Base-by-base conservation (phyloP, 768 basidiomycete genomes). In the Mycena albidolilacea region DNA sequence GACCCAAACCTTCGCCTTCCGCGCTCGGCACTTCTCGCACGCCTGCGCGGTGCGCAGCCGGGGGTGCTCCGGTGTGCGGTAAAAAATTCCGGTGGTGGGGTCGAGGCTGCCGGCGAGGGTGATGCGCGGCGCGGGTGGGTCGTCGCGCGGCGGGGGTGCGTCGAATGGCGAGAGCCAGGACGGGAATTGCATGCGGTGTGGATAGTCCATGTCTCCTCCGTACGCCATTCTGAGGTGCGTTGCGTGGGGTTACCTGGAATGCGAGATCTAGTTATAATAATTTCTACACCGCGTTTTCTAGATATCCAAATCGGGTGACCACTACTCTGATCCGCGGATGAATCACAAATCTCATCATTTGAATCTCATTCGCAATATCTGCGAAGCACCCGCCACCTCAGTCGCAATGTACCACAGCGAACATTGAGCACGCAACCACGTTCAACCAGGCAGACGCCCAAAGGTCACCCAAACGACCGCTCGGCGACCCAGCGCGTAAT, bases 21-120 rank as follows among this genome's bases (percentile, higher is more conserved):
- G 82, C 0, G 85, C 85, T 15, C 93, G 87, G 79, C 93, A 94
- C 78, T 92, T 92, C 77, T 93, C 90, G 81, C 93, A 94, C 4
- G 92, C 92, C 77, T 93, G 92, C 0, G 90, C 89, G 0, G 93
- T 94, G 62, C 93, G 87, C 39, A 92, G 81, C 0, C 92, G 87
- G 1, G 91, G 88, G 69, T 91, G 90, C 74, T 92, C 91, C 0
- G 90, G 87, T 0, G 89, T 87, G 17, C 86, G 87, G 79, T 91
- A 91, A 77, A 91, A 92, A 54, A 92, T 87, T n/a, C 90, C 90
- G 0, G 91, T 92, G 3, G 84, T 74, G 1, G 89, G 89, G 79
- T 93, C 90, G 46, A 93, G 84, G 0, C 90, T 90, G 48, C 92
- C 92, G 0, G 89, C 87, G 35, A 92, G 84, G 6, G 85, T 81